Base-by-base conservation (phyloP, 371 early-diverging fungal genomes). In the Apophysomyces variabilis region DNA sequence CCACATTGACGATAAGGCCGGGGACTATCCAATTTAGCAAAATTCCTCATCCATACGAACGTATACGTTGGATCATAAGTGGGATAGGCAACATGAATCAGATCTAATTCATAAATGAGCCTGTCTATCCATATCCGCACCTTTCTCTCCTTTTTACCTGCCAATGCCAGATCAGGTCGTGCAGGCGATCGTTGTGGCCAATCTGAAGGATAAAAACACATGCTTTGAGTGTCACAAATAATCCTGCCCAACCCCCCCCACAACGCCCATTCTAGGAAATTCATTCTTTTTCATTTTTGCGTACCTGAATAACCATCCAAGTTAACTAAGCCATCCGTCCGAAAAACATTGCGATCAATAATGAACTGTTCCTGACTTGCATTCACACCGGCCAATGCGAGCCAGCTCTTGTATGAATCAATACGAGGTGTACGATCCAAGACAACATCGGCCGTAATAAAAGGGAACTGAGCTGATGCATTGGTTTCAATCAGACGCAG, bases 41-140 rank as follows among this genome's bases (percentile, higher is more conserved):
- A 79, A 36, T 76, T 68, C 35, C 76, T 74, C 14, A 82, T n/a
- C 82, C 82, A 82, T 4, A 73, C 76, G 44, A 61, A 62, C 2
- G 57, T 54, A 43, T 79, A 79, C 11, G 46, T 58, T 16, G 69
- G 54, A 21, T 77, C 71, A 26, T 79, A 82, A 0, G 82, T 82
- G 7, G 74, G 77, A 32, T 78, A 73, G 4, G 74, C 75, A 74
- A 82, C 79, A 45, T 75, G 74, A 43, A 79, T 44, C 9, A 60
- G 18, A 26, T 46, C 50, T 45, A 60, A 38, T 26, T 26, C 32
- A 26, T 3, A 26, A 3, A 26, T 26, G 32, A 26, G 32, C 32
- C 32, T 3, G 32, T 3, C 3, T 26, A 26, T 26, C 32, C 32
- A 26, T 26, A 26, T 26, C 32, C 32, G 32, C 32, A 26, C 3